Evolutionary conservation across 805 yeast species (phyloP), one percentile per base, ranked within the genome.

Genomic region (Hanseniaspora mollemarum): DNA sequence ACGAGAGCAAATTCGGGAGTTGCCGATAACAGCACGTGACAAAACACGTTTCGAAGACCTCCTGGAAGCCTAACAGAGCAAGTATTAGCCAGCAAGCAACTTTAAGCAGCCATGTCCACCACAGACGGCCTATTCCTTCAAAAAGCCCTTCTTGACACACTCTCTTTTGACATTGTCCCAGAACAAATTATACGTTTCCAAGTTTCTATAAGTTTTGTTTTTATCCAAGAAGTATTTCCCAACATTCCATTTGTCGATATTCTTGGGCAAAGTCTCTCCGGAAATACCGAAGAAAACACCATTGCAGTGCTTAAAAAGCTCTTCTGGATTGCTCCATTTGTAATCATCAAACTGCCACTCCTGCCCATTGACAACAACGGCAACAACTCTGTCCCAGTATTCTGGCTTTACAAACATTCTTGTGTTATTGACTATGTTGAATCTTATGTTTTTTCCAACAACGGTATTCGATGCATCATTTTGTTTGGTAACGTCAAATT

Each of bases 381-480:
- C 96, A 44, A 90, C 85, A 1, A 92, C 96, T 53, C 98, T 76
- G 61, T 87, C 94, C 99, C 99, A 92, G 67, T 92, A 87, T 64
- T 92, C 97, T 3, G 95, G 94, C 63, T 88, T 90, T 22, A 84
- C 81, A 67, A 83, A 83, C 67, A 80, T 76, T 49, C 87, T 94
- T 4, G 87, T 87, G 52, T 85, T 83, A 62, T 86, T 94, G 29
- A 88, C 96, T 51, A 92, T 83, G 58, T 87, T 54, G 53, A 65
- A 64, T 48, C 62, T 62, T 19, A 64, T 45, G 13, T 67, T 66
- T 49, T 54, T 62, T 15, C 57, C 56, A 25, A 65, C 52, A 15
- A 58, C 58, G 51, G 92, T 83, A 57, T 87, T 54, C 51, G 64
- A 62, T 46, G 60, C 60, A 22, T 63, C 51, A 16, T 67, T 66